A percentile compares a stretch with the other conserved stretches of the same genome.
phyloP scores from a whole-genome alignment of 345 rosid genomes.

The Euphorbia lathyris region DNA sequence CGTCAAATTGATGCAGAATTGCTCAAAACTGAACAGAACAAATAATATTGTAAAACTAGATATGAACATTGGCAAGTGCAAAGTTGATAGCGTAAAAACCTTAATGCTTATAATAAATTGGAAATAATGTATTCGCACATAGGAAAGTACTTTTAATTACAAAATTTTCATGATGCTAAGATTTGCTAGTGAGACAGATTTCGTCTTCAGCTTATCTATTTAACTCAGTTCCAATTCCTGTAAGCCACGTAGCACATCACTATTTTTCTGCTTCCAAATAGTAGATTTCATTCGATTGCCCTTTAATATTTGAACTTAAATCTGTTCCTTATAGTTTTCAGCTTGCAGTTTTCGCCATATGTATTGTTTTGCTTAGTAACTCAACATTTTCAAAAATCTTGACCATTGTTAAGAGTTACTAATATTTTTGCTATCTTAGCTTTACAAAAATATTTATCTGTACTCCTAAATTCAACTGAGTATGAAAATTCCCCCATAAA shows the following conservation, averaged over 20 bases:
- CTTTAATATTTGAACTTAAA: not conserved
- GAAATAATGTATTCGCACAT: not conserved
- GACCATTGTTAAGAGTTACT: not conserved
- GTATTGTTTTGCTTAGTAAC: not conserved
- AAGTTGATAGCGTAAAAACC: not conserved
- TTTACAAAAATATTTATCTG: not conserved
- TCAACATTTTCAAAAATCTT: not conserved
- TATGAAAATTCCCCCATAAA: not conserved
- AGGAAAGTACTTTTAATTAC: not conserved
- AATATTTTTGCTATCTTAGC: not conserved
- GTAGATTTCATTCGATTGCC: not conserved
- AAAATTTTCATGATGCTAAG: not conserved
- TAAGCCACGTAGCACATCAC: not conserved
- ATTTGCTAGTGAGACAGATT: not conserved
- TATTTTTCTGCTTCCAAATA: not conserved
- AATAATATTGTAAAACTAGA: constrained; percentile 20
- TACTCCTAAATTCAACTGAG: not conserved
- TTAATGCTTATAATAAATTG: not conserved
- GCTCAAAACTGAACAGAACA: constrained; percentile 79
- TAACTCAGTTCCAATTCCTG: not conserved
- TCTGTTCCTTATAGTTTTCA: not conserved
- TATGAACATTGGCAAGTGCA: constrained; percentile 6
- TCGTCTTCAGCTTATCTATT: not conserved
- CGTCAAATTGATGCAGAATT: constrained; percentile 97
- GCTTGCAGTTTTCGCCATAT: not conserved